Evolutionary conservation across 2,329 filamentous ascomycete species (phyloP).

Genomic region (Botrytis deweyae): DNA sequence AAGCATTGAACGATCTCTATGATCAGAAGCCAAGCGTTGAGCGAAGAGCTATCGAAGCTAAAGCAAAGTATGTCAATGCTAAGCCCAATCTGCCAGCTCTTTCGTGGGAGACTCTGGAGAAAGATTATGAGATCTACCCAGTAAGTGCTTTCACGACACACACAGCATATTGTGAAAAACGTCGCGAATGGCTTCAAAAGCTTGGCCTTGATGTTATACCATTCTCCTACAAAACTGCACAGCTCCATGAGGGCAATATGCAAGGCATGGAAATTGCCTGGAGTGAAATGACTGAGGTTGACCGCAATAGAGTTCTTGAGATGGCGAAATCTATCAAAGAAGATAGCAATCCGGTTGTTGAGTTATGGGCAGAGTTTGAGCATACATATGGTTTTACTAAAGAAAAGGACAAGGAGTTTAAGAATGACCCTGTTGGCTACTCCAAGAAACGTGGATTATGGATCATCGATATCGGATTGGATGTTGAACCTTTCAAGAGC

Average conservation of each 20-base stretch:
- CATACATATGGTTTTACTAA: not conserved
- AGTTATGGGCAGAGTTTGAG: not conserved
- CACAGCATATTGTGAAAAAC: not conserved
- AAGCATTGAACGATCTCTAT: constrained; percentile 2
- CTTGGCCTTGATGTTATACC: not conserved
- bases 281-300: not conserved
- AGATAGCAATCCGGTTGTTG: constrained; percentile 3
- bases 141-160: not conserved
- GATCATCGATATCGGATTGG: not conserved
- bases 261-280: not conserved
- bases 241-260: constrained; percentile 1
- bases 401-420: not conserved
- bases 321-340: not conserved
- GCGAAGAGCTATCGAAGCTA: constrained; percentile 11
- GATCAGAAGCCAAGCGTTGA: not conserved
- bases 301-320: not conserved
- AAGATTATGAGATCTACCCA: constrained; percentile 4
- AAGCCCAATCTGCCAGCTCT: not conserved
- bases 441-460: not conserved
- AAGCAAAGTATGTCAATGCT: not conserved
- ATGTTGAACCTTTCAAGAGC: not conserved
- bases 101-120: not conserved
- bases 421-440: not conserved
- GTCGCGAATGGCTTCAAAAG: not conserved
- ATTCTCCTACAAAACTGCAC: not conserved